Conservation (phyloP, 1,284 basidiomycete species). For the Cutaneotrichosporon spelunceum region DNA sequence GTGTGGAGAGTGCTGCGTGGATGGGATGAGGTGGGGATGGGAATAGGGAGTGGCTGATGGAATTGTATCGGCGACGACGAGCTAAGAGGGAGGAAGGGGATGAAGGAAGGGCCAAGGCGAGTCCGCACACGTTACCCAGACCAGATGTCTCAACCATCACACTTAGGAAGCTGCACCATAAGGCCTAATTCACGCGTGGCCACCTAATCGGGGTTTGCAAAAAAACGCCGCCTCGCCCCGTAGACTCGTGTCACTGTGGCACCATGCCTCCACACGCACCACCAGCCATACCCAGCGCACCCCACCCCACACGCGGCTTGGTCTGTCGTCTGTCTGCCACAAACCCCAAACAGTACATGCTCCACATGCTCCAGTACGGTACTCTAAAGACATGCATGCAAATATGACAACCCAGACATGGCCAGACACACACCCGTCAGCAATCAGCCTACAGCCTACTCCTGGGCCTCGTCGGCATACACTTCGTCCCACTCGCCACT, state of each 20-base stretch:
- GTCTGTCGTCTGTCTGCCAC: background rate
- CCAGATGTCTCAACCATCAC: too few species aligned
- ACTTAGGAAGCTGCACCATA: too few species aligned
- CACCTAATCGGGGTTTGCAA: background rate
- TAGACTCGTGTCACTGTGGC: background rate
- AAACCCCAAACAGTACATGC: background rate
- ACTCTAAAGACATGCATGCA: slow-evolving; percentile 6
- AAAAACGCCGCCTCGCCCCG: slow-evolving; percentile 3
- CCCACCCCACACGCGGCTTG: too few species aligned
- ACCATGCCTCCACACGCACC: background rate
- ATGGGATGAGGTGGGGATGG: background rate
- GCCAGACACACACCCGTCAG: background rate
- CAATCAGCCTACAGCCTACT: background rate
- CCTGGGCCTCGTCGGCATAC: slow-evolving; percentile 23
- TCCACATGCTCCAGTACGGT: background rate
- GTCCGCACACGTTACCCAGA: too few species aligned
- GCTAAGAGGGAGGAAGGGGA: background rate
- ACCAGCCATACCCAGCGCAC: too few species aligned
- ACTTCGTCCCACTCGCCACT: slow-evolving; percentile 50
- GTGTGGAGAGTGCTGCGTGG: background rate
- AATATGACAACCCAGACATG: slow-evolving; percentile 1
- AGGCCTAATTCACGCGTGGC: too few species aligned
- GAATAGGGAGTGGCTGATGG: background rate
- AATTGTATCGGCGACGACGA: background rate
- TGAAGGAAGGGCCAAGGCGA: background rate